A percentile compares a stretch with the other conserved stretches of the same genome.
Evolutionary conservation across 2,329 filamentous ascomycete genomes (phyloP).

Genomic region (Aureobasidium sp.): DNA sequence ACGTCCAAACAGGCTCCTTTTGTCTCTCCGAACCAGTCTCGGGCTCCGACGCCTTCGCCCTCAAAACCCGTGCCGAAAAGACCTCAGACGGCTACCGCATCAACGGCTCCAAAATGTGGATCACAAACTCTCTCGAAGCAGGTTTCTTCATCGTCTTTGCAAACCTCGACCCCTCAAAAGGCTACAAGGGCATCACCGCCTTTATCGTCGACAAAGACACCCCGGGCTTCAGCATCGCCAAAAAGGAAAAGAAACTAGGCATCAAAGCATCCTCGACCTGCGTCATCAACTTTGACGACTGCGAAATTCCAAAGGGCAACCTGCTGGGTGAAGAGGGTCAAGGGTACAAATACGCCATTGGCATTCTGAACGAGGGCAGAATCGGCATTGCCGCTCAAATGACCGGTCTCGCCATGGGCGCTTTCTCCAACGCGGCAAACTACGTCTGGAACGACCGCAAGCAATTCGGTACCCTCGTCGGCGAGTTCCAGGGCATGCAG

Average conservation of each 20-base stretch:
- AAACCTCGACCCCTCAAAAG: constrained; percentile 84
- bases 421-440: constrained; percentile 86
- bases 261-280: constrained; percentile 95
- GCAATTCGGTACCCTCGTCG: constrained; percentile 89
- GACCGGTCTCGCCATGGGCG: constrained; percentile 90
- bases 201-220: constrained; percentile 90
- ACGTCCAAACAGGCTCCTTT: constrained; percentile 56
- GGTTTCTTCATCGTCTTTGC: constrained; percentile 97
- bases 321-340: constrained; percentile 81
- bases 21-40: constrained; percentile 88
- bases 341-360: constrained; percentile 97
- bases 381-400: constrained; percentile 98
- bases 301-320: constrained; percentile 81
- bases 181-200: constrained; percentile 94
- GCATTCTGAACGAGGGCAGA: constrained; percentile 86
- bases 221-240: constrained; percentile 87
- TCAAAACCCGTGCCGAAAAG: constrained; percentile 83
- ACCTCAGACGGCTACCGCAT: constrained; percentile 79
- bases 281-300: constrained; percentile 95
- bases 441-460: constrained; percentile 98
- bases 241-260: constrained; percentile 99
- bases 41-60: constrained; percentile 90
- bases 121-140: constrained; percentile 93
- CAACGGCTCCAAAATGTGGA: constrained; percentile 98
- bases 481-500: constrained; percentile 98